These are phyloP conservation scores for Zygoascus hellenicus DNA, from an alignment of 1,139 yeast species.

Conservation along the genomic window DNA sequence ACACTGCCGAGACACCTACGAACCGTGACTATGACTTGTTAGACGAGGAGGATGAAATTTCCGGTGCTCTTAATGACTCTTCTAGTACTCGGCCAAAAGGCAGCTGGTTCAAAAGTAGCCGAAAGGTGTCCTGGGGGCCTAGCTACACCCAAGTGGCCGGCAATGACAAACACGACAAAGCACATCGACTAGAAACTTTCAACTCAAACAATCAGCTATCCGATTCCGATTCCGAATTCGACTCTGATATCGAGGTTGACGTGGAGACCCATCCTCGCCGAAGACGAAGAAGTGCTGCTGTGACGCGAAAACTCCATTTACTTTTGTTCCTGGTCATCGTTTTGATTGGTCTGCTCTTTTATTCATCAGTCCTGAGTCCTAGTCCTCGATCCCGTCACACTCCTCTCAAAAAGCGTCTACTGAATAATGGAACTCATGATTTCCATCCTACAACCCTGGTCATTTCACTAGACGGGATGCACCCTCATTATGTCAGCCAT, in stretches of 20 bases:
- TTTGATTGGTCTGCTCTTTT: slow-evolving; percentile 16
- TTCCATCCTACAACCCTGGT: slow-evolving; percentile 75
- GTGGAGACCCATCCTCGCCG: slow-evolving; percentile 23
- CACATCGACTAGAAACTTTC: slow-evolving; percentile 6
- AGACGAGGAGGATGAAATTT: slow-evolving; percentile 19
- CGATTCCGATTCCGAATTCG: slow-evolving; percentile 19
- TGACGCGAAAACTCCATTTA: slow-evolving; percentile 17
- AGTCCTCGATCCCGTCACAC: not conserved
- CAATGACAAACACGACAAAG: slow-evolving; percentile 1
- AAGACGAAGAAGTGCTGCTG: slow-evolving; percentile 10
- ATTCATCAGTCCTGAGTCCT: slow-evolving; percentile 16
- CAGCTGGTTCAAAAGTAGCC: not conserved
- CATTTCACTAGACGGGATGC: slow-evolving; percentile 81
- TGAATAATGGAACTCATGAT: slow-evolving; percentile 63
- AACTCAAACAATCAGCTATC: slow-evolving; percentile 5
- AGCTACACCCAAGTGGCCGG: slow-evolving; percentile 6
- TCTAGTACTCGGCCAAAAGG: not conserved
- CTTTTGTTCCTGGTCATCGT: slow-evolving; percentile 16
- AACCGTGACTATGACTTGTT: slow-evolving; percentile 27
- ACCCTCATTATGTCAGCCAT: slow-evolving; percentile 77
- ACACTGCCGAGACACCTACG: slow-evolving; percentile 23
- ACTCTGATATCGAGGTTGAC: slow-evolving; percentile 25
- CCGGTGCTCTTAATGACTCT: slow-evolving; percentile 5
- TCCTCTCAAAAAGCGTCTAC: slow-evolving; percentile 25
- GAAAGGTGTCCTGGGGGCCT: slow-evolving; percentile 6